Evolutionary conservation across 805 yeast genomes (phyloP).

Genomic region (Candida taoyuanica): DNA sequence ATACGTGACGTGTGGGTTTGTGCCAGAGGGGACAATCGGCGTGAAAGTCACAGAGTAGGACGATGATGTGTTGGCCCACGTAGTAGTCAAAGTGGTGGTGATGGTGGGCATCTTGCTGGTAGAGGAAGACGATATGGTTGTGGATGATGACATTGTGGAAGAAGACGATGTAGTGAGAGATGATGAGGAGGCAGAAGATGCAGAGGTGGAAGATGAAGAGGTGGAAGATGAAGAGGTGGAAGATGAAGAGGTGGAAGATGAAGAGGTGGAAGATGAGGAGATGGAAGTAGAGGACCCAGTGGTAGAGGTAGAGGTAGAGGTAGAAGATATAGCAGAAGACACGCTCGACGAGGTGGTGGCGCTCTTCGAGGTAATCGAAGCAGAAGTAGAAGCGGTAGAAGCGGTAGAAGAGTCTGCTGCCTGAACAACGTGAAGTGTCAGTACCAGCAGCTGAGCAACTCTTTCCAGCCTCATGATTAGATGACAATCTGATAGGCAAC

Average conservation of each 20-base stretch:
- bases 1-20: constrained; percentile 53
- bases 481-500: background rate
- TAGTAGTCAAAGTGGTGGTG: constrained; percentile 1
- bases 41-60: constrained; percentile 21
- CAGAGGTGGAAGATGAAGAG: constrained; percentile 6
- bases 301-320: background rate
- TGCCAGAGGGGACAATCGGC: constrained; percentile 21
- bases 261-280: constrained; percentile 2
- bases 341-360: background rate
- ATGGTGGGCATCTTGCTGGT: constrained; percentile 5
- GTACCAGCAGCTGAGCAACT: background rate
- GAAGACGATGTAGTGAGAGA: background rate
- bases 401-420: constrained; percentile 2
- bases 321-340: background rate
- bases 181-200: background rate
- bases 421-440: background rate
- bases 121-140: background rate
- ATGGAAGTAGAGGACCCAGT: background rate
- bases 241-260: constrained; percentile 1
- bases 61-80: constrained; percentile 7
- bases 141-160: constrained; percentile 5
- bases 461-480: background rate
- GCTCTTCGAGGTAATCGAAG: background rate
- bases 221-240: background rate
- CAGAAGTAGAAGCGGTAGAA: background rate